phyloP scores from a whole-genome alignment of 1,139 yeast genomes.

The Blastobotrys illinoisensis region DNA sequence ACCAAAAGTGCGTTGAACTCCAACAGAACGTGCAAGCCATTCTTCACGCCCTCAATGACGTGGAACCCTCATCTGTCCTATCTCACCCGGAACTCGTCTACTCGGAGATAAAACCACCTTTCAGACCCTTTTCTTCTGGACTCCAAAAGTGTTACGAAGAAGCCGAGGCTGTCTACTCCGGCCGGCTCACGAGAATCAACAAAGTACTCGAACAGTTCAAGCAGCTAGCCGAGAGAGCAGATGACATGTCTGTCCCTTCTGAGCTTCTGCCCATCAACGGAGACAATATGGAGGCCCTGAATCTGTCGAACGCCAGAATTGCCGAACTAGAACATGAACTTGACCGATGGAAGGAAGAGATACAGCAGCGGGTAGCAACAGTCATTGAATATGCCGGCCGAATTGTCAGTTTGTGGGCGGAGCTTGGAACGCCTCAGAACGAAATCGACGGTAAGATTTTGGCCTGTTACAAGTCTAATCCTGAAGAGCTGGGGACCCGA shows the following conservation, averaged over 20 bases:
- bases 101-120: conserved; percentile 24
- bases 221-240: conserved; percentile 17
- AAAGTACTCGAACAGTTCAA: conserved; percentile 18
- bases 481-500: conserved; percentile 28
- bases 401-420: conserved; percentile 32
- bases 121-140: conserved; percentile 11
- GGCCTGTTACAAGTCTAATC: conserved; percentile 21
- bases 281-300: conserved; percentile 13
- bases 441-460: conserved; percentile 27
- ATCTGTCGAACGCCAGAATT: conserved; percentile 18
- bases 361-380: conserved; percentile 20
- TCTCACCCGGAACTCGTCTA: conserved; percentile 5
- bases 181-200: conserved; percentile 20
- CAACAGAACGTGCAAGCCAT: conserved; percentile 24
- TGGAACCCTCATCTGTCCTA: conserved; percentile 14
- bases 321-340: conserved; percentile 26
- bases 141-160: conserved; percentile 18
- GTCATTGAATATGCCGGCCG: conserved; percentile 23
- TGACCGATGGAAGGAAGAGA: conserved; percentile 25
- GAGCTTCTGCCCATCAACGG: conserved; percentile 16
- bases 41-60: conserved; percentile 28
- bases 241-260: conserved; percentile 18
- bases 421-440: conserved; percentile 32
- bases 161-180: conserved; percentile 21
- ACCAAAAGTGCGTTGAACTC: conserved; percentile 23